phyloP scores from a whole-genome alignment of 768 basidiomycete genomes.

The Leccinum obscurum region DNA sequence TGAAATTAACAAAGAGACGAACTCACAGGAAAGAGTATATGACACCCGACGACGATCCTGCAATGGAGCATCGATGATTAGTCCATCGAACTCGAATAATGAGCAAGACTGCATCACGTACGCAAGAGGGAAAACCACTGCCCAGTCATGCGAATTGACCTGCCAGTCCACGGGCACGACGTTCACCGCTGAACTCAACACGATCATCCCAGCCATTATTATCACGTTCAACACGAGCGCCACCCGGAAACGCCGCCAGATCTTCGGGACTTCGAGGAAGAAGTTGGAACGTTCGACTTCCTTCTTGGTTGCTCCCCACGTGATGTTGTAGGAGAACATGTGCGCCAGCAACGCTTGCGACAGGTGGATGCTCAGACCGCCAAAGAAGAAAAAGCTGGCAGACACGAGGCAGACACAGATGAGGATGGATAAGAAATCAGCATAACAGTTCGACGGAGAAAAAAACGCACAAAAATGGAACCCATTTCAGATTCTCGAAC shows the following conservation, averaged over 20 bases:
- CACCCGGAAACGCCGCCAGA: conserved; percentile 74
- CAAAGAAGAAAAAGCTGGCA: conserved; percentile 50
- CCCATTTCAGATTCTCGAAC: conserved; percentile 30
- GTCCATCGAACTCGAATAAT: not conserved
- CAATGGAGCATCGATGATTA: not conserved
- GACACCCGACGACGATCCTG: conserved; percentile 56
- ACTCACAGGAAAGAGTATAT: conserved; percentile 74
- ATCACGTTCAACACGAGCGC: conserved; percentile 56
- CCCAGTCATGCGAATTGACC: conserved; percentile 61
- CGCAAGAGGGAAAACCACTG: conserved; percentile 75
- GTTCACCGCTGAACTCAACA: conserved; percentile 44
- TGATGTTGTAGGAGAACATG: conserved; percentile 58
- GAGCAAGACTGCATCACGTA: conserved; percentile 14
- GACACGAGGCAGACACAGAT: not conserved
- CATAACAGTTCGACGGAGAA: not conserved
- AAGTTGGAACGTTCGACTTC: conserved; percentile 91
- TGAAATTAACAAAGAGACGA: not conserved
- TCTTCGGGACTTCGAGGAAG: conserved; percentile 85
- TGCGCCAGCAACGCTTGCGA: conserved; percentile 54
- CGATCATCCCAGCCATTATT: conserved; percentile 50
- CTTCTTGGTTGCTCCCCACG: conserved; percentile 68
- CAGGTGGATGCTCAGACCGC: conserved; percentile 55
- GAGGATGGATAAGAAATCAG: not conserved
- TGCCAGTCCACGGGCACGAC: conserved; percentile 69
- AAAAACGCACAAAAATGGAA: conserved; percentile 39